Conservation (phyloP, 306 rosid species). For the Trichosanthes cucumerina region DNA sequence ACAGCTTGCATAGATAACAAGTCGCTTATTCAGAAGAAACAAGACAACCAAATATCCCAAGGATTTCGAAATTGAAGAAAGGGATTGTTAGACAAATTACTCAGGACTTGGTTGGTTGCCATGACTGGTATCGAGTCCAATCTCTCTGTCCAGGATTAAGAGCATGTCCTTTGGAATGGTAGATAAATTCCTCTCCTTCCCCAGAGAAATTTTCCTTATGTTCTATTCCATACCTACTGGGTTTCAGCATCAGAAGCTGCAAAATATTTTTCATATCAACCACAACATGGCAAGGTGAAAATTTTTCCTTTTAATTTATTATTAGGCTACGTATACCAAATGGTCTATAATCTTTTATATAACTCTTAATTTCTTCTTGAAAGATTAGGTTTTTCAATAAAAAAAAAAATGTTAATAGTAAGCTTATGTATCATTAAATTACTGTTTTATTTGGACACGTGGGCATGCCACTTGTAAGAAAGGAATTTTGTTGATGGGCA, state of each 20-base stretch:
- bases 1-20: slow-evolving; percentile 1
- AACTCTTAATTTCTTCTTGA: neutral
- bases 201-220: slow-evolving; percentile 87
- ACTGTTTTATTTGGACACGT: neutral
- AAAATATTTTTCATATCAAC: neutral
- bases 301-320: slow-evolving; percentile 4
- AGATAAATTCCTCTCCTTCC: slow-evolving; percentile 75
- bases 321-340: neutral
- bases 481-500: no score
- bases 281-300: neutral
- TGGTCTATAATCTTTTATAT: neutral
- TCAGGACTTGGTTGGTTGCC: slow-evolving; percentile 57
- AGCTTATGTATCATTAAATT: neutral
- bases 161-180: slow-evolving; percentile 95
- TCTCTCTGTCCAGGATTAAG: slow-evolving; percentile 87
- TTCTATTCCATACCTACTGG: slow-evolving; percentile 70
- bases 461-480: neutral
- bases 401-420: neutral
- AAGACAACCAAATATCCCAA: neutral
- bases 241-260: slow-evolving; percentile 89
- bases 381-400: neutral
- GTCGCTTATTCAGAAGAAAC: slow-evolving; percentile 6
- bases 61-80: neutral
- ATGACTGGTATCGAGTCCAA: slow-evolving; percentile 93
- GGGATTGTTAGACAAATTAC: neutral